Evolutionary conservation across 1,139 yeast genomes (phyloP), one percentile per base, ranked within the genome.

Genomic region (Geotrichum fermentans): DNA sequence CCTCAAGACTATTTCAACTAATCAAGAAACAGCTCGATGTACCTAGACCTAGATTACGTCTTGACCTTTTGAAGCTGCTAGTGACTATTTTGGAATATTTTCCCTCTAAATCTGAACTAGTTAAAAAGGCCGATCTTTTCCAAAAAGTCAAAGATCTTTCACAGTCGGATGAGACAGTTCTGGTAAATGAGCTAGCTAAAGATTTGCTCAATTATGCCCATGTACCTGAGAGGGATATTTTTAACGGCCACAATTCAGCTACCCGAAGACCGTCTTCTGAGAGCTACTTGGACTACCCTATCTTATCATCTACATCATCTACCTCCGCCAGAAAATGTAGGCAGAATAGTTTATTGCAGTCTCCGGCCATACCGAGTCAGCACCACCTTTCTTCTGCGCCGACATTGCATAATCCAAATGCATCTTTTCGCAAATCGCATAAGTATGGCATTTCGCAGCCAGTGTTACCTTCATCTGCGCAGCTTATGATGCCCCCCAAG

Each of bases 51-150:
- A 52, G 54, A 28, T 56, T 60, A 21, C 40, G 58, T 17, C 54
- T 60, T 16, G 58, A 57, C 45, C 40, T 60, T 18, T 43, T 60
- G 21, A 52, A 58, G 28, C 45, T 58, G 14, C 34, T 60, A 22
- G 47, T 50, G 41, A 52, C 40, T 4, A 47, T 52, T 13, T 47
- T 43, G 16, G 51, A 48, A 4, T 40, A 40, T 28, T 40, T 39
- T 18, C 51, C 47, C 3, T 14, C 40, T 3, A 48, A 48, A 21
- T 14, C 22, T 14, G 10, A n/a, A 13, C 33, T 48, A 22, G 40
- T 48, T 10, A 44, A 33, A 30, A 21, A 40, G 17, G 36, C 45
- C 3, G 51, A 48, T 14, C 42, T 48, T 2, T 43, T 35, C 18
- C 26, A 18, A 3, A 36, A 13, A 4, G 30, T 48, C 8, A 30